A percentile compares a stretch with the other conserved stretches of the same genome.
Evolutionary conservation across 2,329 filamentous ascomycete species (phyloP).

Genomic region (Fusarium illudens): DNA sequence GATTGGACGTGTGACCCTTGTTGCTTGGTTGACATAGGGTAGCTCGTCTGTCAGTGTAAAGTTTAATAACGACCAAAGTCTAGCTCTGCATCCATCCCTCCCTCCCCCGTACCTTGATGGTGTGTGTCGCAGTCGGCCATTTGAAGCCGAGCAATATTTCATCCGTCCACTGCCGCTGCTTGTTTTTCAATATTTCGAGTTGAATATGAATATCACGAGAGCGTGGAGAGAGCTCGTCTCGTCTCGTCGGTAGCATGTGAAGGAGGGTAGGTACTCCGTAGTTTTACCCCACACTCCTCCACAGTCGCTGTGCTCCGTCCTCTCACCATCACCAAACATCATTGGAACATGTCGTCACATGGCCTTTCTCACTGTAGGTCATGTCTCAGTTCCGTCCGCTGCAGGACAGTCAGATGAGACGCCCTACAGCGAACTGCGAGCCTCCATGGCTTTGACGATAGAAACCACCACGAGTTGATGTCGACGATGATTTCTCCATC

Average conservation of each 20-base stretch:
- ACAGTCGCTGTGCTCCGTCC: background rate
- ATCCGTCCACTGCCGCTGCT: conserved; percentile 25
- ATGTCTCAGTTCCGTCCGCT: background rate
- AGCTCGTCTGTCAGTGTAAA: background rate
- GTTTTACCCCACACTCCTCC: background rate
- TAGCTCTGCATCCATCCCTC: background rate
- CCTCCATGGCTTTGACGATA: background rate
- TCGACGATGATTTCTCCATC: background rate
- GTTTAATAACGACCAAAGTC: background rate
- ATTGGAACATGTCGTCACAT: background rate
- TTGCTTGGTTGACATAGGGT: background rate
- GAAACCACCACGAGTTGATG: background rate
- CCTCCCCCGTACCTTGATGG: background rate
- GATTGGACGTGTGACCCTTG: background rate
- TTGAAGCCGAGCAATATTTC: conserved; percentile 18
- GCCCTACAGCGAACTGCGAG: background rate
- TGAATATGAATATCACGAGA: conserved; percentile 5
- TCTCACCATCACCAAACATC: background rate
- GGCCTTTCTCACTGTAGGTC: background rate
- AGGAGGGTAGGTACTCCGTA: background rate
- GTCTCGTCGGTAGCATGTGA: conserved; percentile 4
- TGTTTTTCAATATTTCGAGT: conserved; percentile 6
- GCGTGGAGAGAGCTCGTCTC: background rate
- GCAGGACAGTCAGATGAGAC: background rate
- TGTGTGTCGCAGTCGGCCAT: conserved; percentile 22